These are phyloP conservation scores for Chaetomium globosum DNA, from an alignment of 2,329 filamentous ascomycete species.

Conservation along the genomic window DNA sequence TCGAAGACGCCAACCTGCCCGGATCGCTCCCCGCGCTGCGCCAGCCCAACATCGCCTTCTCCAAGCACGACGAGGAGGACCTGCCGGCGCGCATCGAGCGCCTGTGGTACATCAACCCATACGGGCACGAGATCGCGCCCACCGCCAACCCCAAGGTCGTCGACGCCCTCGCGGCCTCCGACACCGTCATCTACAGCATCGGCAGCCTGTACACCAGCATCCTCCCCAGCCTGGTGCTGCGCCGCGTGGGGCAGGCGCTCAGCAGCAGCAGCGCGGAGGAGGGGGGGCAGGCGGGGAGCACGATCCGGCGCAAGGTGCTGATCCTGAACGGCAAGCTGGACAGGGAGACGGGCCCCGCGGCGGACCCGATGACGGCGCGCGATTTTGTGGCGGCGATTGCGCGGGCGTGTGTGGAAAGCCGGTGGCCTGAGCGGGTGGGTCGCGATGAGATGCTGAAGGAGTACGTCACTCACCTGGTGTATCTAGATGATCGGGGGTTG, in stretches of 20 bases:
- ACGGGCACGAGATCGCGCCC: conserved; percentile 92
- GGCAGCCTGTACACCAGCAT: conserved; percentile 92
- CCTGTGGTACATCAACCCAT: conserved; percentile 97
- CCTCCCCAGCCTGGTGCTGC: conserved; percentile 77
- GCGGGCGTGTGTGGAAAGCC: conserved; percentile 70
- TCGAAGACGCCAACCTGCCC: conserved; percentile 80
- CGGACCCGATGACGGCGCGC: conserved; percentile 66
- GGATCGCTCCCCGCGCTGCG: conserved; percentile 79
- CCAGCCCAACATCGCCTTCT: conserved; percentile 79
- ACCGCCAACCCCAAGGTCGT: conserved; percentile 80
- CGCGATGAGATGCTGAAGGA: conserved; percentile 55
- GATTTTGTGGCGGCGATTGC: conserved; percentile 84
- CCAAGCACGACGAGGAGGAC: conserved; percentile 74
- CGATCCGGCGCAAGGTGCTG: conserved; percentile 68
- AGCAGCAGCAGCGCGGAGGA: conserved; percentile 41
- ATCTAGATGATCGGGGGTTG: conserved; percentile 56
- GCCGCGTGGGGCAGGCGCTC: conserved; percentile 70
- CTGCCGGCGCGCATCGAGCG: conserved; percentile 75
- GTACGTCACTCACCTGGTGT: conserved; percentile 83
- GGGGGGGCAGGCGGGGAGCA: conserved; percentile 36
- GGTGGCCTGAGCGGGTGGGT: conserved; percentile 46
- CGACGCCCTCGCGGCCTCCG: conserved; percentile 63
- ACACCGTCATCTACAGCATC: conserved; percentile 83
- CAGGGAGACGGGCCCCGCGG: conserved; percentile 77
- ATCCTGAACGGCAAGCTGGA: conserved; percentile 84